Evolutionary conservation across 2,329 filamentous ascomycete genomes (phyloP).

Genomic region (Venturia asperata): DNA sequence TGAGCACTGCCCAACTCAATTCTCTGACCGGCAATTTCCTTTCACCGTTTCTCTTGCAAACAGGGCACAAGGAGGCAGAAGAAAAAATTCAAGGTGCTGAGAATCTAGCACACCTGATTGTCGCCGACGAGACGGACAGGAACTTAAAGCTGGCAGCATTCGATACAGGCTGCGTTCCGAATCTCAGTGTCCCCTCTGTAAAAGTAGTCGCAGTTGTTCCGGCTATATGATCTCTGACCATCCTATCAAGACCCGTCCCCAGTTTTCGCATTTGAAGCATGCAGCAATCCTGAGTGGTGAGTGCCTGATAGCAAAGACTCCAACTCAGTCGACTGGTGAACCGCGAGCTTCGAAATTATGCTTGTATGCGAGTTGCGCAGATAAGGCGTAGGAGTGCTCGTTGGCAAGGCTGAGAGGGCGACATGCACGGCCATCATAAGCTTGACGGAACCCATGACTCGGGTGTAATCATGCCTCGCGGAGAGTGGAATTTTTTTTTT

Average conservation of each 20-base stretch:
- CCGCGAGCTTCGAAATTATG: background rate
- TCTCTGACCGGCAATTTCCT: background rate
- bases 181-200: background rate
- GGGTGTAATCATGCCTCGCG: background rate
- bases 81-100: background rate
- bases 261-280: background rate
- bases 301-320: background rate
- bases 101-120: background rate
- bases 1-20: background rate
- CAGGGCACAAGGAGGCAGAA: background rate
- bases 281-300: background rate
- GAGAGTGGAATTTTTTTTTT: background rate
- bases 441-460: background rate
- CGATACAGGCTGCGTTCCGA: background rate
- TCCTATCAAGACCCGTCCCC: background rate
- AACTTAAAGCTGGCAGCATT: background rate
- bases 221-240: background rate
- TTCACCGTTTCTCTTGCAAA: background rate
- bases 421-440: background rate
- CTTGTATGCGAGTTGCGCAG: background rate
- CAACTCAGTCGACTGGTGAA: background rate
- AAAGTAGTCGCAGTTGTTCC: background rate
- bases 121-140: background rate
- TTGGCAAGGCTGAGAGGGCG: constrained; percentile 8
- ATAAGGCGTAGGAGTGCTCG: background rate